Percentiles rank a stretch among this genome's conserved stretches.
Evolutionary conservation across 805 yeast genomes (phyloP).

Genomic region (Suhomyces prunicola): DNA sequence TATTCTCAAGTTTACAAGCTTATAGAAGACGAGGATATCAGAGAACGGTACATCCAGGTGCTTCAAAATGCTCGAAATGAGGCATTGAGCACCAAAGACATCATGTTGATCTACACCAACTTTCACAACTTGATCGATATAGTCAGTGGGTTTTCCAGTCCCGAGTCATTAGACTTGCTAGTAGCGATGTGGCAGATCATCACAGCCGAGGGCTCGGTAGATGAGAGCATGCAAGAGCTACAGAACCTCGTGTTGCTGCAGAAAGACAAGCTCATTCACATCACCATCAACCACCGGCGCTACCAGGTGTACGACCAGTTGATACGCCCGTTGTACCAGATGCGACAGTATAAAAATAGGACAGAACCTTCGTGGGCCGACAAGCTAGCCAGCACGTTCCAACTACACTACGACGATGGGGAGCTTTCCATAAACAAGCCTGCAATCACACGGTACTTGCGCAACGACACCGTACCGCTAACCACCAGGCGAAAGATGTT

Average conservation of each 20-base stretch:
- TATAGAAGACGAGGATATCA: slow-evolving; percentile 5
- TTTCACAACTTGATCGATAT: slow-evolving; percentile 22
- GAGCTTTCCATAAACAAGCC: slow-evolving; percentile 9
- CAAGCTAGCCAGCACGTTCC: slow-evolving; percentile 20
- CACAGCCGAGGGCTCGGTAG: slow-evolving; percentile 9
- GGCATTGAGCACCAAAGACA: slow-evolving; percentile 6
- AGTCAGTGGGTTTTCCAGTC: slow-evolving; percentile 17
- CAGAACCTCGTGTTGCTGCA: slow-evolving; percentile 16
- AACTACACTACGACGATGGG: slow-evolving; percentile 12
- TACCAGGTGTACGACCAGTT: slow-evolving; percentile 18
- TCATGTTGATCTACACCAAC: slow-evolving; percentile 13
- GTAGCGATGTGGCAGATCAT: slow-evolving; percentile 24
- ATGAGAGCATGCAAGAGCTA: slow-evolving; percentile 3
- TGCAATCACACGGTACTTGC: slow-evolving; percentile 14
- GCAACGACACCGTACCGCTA: slow-evolving; percentile 7
- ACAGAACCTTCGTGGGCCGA: slow-evolving; percentile 21
- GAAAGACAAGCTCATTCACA: slow-evolving; percentile 21
- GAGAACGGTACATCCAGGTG: slow-evolving; percentile 12
- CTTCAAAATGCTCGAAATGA: slow-evolving; percentile 5
- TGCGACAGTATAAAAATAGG: background rate
- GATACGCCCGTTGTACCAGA: slow-evolving; percentile 16
- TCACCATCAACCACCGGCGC: slow-evolving; percentile 26
- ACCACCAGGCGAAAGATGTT: slow-evolving; percentile 19
- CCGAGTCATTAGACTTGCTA: slow-evolving; percentile 15
- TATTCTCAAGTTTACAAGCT: slow-evolving; percentile 7